Conservation (phyloP, 1,139 yeast species). For the Protomyces lactucae-debilis region DNA sequence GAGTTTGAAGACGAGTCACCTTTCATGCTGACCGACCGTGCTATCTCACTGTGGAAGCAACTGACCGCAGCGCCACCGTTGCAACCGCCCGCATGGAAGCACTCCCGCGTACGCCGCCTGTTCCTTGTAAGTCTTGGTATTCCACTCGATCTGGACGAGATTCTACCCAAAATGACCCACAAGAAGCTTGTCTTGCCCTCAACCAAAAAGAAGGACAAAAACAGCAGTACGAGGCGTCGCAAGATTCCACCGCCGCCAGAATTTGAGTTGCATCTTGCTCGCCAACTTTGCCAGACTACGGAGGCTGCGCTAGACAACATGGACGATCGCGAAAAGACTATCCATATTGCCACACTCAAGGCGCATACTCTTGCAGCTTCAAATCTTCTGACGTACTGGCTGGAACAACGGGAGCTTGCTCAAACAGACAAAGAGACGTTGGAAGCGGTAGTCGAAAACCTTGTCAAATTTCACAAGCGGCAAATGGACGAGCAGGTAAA, state of each 20-base stretch:
- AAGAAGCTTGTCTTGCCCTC: conserved; percentile 25
- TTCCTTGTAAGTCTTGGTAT: conserved; percentile 56
- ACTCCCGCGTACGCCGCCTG: conserved; percentile 54
- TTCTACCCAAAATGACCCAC: conserved; percentile 33
- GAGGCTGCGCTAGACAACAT: conserved; percentile 40
- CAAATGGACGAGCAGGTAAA: conserved; percentile 18
- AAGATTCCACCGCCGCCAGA: conserved; percentile 21
- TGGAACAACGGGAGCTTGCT: conserved; percentile 45
- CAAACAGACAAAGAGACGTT: conserved; percentile 57
- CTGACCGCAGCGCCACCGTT: conserved; percentile 47
- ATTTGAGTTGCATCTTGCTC: conserved; percentile 29
- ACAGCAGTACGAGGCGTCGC: conserved; percentile 1
- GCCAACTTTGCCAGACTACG: conserved; percentile 38
- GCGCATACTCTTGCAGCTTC: conserved; percentile 38
- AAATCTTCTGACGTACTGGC: conserved; percentile 49
- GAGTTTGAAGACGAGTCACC: conserved; percentile 23
- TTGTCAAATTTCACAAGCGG: conserved; percentile 40
- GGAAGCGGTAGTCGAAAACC: conserved; percentile 65
- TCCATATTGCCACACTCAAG: conserved; percentile 36
- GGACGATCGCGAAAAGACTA: conserved; percentile 38
- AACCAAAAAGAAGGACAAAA: conserved; percentile 26
- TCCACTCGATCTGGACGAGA: conserved; percentile 55
- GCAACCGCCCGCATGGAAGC: conserved; percentile 56
- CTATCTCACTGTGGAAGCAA: conserved; percentile 36
- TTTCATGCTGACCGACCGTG: conserved; percentile 18